These are phyloP conservation scores for Diplodia sapinea DNA, from an alignment of 2,329 filamentous ascomycete genomes.

Conservation along the genomic window DNA sequence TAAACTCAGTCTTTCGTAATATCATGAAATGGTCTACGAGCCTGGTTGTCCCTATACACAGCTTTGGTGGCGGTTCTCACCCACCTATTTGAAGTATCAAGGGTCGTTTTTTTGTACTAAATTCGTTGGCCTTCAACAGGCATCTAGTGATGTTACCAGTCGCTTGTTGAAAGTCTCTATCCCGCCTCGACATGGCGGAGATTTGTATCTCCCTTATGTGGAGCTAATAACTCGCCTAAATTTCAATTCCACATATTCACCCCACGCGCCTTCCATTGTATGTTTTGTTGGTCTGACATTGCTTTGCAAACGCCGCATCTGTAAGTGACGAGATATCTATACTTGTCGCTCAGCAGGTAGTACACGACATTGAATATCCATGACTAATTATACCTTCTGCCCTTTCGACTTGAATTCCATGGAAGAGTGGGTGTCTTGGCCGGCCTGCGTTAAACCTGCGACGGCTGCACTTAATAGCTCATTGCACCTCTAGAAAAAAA, in stretches of 20 bases:
- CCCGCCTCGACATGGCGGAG: not conserved
- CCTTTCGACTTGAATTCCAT: not conserved
- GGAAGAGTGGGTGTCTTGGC: not conserved
- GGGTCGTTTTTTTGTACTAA: not conserved
- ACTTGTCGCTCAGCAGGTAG: no score
- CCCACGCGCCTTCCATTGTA: not conserved
- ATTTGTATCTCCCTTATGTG: not conserved
- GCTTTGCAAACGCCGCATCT: not conserved
- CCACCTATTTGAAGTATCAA: not conserved
- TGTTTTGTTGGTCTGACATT: not conserved
- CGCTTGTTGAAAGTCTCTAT: not conserved
- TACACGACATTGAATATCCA: no score
- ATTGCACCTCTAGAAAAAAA: not conserved
- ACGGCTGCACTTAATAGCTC: not conserved
- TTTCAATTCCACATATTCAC: not conserved
- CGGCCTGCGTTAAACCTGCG: not conserved
- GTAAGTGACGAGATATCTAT: not conserved
- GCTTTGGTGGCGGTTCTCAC: not conserved
- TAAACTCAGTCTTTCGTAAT: not conserved
- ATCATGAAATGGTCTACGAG: not conserved
- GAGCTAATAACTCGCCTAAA: not conserved
- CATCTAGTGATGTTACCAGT: not conserved
- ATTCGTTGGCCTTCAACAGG: not conserved
- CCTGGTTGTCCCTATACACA: no score
- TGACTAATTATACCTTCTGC: not conserved